Percentiles rank a stretch among this genome's conserved stretches.
Evolutionary conservation across 352 stramenopile genomes (phyloP).

Genomic region (Globisporangium polare): DNA sequence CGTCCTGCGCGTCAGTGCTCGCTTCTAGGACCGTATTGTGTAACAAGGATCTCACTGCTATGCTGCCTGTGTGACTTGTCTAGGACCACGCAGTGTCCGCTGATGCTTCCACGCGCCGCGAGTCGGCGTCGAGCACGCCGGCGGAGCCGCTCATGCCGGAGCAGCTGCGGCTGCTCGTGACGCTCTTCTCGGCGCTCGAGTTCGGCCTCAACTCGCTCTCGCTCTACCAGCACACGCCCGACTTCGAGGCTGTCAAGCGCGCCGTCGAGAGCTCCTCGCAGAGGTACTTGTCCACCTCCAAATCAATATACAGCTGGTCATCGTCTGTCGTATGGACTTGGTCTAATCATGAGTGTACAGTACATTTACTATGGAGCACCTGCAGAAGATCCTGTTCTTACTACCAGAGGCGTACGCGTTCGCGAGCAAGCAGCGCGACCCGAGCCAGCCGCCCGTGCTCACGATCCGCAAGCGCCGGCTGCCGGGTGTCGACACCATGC

Average conservation of each 20-base stretch:
- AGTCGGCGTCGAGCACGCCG: slow-evolving; percentile 15
- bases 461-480: slow-evolving; percentile 52
- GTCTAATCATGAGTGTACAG: too few species aligned
- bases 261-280: slow-evolving; percentile 70
- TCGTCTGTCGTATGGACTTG: too few species aligned
- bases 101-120: not conserved
- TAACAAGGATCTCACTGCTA: not conserved
- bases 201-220: slow-evolving; percentile 64
- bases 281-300: too few species aligned
- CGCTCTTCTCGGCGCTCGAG: slow-evolving; percentile 66
- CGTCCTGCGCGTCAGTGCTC: not conserved
- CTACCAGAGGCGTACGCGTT: slow-evolving; percentile 47
- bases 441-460: slow-evolving; percentile 34
- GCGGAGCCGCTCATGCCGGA: slow-evolving; percentile 40
- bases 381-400: slow-evolving; percentile 58
- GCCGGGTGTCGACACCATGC: slow-evolving; percentile 13
- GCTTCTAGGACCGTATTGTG: too few species aligned
- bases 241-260: slow-evolving; percentile 57
- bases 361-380: slow-evolving; percentile 42
- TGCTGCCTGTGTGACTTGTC: not conserved
- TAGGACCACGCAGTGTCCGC: not conserved
- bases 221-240: slow-evolving; percentile 67
- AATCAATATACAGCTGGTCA: too few species aligned
- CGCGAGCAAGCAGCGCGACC: slow-evolving; percentile 39
- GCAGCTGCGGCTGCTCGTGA: slow-evolving; percentile 38